These are phyloP conservation scores for Macrocybe gigantea DNA, from an alignment of 768 basidiomycete genomes.

Conservation along the genomic window DNA sequence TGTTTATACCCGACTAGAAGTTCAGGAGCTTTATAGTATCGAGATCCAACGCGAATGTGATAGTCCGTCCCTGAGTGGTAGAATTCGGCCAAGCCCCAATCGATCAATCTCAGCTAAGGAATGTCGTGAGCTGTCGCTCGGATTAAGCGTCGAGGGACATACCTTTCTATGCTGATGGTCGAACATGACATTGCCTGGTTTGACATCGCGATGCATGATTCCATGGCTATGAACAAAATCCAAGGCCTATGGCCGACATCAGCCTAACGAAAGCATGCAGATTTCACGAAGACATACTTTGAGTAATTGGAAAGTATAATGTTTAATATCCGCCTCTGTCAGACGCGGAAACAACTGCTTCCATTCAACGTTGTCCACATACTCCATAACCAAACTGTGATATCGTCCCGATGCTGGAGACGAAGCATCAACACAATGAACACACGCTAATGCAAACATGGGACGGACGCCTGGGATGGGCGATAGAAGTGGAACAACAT, in stretches of 20 bases:
- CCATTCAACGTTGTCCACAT: slow-evolving; percentile 66
- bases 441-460: not conserved
- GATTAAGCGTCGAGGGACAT: slow-evolving; percentile 8
- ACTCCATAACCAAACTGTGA: slow-evolving; percentile 64
- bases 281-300: slow-evolving; percentile 25
- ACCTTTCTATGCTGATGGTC: slow-evolving; percentile 59
- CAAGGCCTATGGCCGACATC: slow-evolving; percentile 33
- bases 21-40: slow-evolving; percentile 74
- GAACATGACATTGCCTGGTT: slow-evolving; percentile 63
- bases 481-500: slow-evolving; percentile 4
- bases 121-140: slow-evolving; percentile 1
- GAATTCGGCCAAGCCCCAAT: slow-evolving; percentile 77
- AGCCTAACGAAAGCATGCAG: not conserved
- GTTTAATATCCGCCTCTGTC: slow-evolving; percentile 61
- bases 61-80: slow-evolving; percentile 67
- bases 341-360: slow-evolving; percentile 51
- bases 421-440: too few relatives aligned
- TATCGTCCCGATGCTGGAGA: slow-evolving; percentile 43
- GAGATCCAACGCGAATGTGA: slow-evolving; percentile 66
- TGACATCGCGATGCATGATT: slow-evolving; percentile 58
- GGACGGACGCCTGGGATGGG: not conserved
- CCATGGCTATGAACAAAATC: slow-evolving; percentile 70
- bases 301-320: slow-evolving; percentile 62
- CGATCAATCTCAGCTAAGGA: slow-evolving; percentile 50
- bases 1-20: slow-evolving; percentile 65